These are phyloP conservation scores for Penicillium odoratum DNA, from an alignment of 495 filamentous ascomycete genomes.

Conservation along the genomic window DNA sequence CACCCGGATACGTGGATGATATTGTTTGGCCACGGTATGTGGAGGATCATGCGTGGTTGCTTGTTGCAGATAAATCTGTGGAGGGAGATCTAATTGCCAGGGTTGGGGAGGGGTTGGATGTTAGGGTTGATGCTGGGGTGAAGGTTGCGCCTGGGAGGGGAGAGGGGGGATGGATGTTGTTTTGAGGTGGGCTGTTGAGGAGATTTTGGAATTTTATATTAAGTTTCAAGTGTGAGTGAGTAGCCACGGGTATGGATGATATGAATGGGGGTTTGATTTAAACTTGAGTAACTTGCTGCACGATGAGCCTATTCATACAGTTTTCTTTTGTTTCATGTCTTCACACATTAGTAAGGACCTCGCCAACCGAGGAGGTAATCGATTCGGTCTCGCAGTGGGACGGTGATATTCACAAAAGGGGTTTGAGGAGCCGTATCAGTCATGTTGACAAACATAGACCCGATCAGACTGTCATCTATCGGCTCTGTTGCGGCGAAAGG, in stretches of 20 bases:
- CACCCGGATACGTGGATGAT: constrained; percentile 89
- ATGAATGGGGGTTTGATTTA: neutral
- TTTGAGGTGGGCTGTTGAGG: constrained; percentile 47
- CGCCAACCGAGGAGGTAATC: constrained; percentile 44
- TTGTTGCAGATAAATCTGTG: constrained; percentile 52
- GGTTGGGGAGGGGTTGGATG: constrained; percentile 35
- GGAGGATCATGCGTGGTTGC: constrained; percentile 71
- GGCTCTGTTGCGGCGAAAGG: no score
- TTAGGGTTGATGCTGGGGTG: constrained; percentile 39
- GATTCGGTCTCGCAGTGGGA: constrained; percentile 29
- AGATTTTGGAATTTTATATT: constrained; percentile 31
- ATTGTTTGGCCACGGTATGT: constrained; percentile 96
- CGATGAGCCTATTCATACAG: neutral
- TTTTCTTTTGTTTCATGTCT: neutral
- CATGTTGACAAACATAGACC: neutral
- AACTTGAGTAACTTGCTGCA: no score
- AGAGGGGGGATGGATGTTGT: constrained; percentile 33
- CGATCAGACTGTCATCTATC: no score
- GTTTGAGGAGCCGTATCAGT: neutral
- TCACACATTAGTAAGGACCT: constrained; percentile 19
- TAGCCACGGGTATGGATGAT: neutral
- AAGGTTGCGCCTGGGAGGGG: constrained; percentile 41
- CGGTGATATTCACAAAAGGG: neutral
- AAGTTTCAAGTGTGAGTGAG: neutral
- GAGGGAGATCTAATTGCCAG: constrained; percentile 30